Percentiles rank a stretch among this genome's conserved stretches.
Conservation (phyloP, 768 basidiomycete genomes). For the Suillus hirtellus region DNA sequence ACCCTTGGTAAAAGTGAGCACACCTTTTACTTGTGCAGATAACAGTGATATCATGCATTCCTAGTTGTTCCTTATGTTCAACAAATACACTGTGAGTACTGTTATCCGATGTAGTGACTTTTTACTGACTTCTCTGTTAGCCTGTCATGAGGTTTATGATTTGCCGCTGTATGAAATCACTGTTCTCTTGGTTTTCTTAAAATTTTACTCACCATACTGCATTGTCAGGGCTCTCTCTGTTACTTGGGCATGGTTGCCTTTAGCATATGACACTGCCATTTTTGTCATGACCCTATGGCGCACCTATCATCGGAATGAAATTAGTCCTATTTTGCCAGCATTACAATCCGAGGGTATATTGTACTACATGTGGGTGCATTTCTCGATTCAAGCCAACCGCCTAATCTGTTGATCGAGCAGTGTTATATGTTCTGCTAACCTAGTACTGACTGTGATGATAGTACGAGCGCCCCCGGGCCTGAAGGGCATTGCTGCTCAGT, state of each 20-base stretch:
- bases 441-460: conserved; percentile 49
- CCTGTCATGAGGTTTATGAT: background rate
- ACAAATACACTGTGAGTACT: background rate
- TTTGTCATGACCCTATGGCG: conserved; percentile 40
- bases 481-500: conserved; percentile 52
- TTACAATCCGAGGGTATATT: conserved; percentile 45
- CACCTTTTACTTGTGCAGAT: background rate
- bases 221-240: background rate
- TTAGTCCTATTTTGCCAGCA: conserved; percentile 37
- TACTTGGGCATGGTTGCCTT: conserved; percentile 45
- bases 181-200: background rate
- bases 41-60: background rate
- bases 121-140: background rate
- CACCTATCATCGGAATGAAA: conserved; percentile 34
- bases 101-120: background rate
- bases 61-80: background rate
- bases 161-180: background rate
- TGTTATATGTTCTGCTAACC: conserved; percentile 45
- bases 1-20: background rate
- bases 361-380: conserved; percentile 41
- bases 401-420: conserved; percentile 23
- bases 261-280: conserved; percentile 48
- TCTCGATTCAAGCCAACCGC: background rate
- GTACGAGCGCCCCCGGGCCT: conserved; percentile 42
- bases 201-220: background rate